These are phyloP conservation scores for Gillenia trifoliata DNA, from an alignment of 306 rosid genomes.

Conservation along the genomic window DNA sequence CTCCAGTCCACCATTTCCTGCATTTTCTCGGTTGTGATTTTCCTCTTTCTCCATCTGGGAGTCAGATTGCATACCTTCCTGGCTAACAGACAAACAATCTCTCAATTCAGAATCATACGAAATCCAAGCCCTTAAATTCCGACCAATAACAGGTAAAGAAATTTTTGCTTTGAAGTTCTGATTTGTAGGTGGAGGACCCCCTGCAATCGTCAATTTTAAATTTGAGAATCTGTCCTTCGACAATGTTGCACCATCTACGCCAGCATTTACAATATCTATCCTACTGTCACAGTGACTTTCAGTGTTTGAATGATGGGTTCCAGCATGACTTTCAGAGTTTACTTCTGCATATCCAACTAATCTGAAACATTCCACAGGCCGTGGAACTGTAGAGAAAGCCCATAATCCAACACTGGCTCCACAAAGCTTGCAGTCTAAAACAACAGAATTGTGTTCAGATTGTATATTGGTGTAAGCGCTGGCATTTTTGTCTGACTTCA, in stretches of 20 bases:
- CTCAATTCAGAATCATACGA: constrained; percentile 47
- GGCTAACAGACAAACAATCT: constrained; percentile 28
- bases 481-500: constrained; percentile 30
- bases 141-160: constrained; percentile 80
- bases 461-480: constrained; percentile 38
- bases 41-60: constrained; percentile 20
- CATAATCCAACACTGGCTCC: constrained; percentile 95
- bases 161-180: constrained; percentile 84
- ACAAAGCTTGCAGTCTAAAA: constrained; percentile 80
- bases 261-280: constrained; percentile 24
- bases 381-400: constrained; percentile 61
- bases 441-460: constrained; percentile 64
- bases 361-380: constrained; percentile 66
- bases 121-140: constrained; percentile 70
- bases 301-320: constrained; percentile 24
- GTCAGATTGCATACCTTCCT: constrained; percentile 26
- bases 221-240: constrained; percentile 39
- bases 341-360: constrained; percentile 64
- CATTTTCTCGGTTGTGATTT: background rate
- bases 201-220: constrained; percentile 84
- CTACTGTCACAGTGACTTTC: constrained; percentile 29
- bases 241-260: constrained; percentile 33
- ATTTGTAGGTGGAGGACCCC: constrained; percentile 92
- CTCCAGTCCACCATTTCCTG: constrained; percentile 34
- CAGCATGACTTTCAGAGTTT: constrained; percentile 34